phyloP scores from a whole-genome alignment of 1,139 yeast species.

The Eremothecium sinecaudum region DNA sequence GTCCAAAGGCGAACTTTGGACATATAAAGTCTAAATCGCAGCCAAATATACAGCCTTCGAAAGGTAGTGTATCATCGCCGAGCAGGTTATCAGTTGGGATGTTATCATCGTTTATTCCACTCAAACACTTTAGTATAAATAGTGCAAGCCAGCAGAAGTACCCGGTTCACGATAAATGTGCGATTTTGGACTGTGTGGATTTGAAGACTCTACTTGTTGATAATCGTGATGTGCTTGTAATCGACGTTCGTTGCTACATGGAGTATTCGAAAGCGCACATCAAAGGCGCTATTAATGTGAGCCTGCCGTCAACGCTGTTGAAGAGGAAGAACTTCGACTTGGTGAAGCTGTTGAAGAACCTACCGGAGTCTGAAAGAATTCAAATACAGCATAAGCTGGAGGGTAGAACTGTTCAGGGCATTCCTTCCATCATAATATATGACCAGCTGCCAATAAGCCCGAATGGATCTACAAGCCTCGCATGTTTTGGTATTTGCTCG shows the following conservation, averaged over 20 bases:
- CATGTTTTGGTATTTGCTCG: conserved; percentile 39
- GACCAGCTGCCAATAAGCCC: conserved; percentile 29
- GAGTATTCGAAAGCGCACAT: conserved; percentile 49
- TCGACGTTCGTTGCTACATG: conserved; percentile 66
- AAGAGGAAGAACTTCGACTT: conserved; percentile 58
- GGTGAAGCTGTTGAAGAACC: conserved; percentile 34
- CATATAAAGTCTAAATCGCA: no score
- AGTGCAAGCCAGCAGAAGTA: no score
- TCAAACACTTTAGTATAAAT: no score
- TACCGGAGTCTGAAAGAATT: conserved; percentile 32
- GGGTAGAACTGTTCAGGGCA: conserved; percentile 11
- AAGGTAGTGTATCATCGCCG: no score
- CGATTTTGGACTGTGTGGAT: conserved; percentile 1
- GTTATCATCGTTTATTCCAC: no score
- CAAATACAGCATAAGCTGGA: conserved; percentile 12
- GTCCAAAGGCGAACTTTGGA: no score
- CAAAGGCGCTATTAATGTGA: conserved; percentile 51
- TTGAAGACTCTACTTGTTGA: not conserved
- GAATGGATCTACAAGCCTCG: conserved; percentile 32
- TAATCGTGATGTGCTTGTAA: conserved; percentile 31
- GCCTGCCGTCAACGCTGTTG: conserved; percentile 69
- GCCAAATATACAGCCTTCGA: no score
- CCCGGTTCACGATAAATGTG: conserved; percentile 1
- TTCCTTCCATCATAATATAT: conserved; percentile 25
- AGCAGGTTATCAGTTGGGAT: no score